Conservation (phyloP, 306 rosid genomes). For the Pyrus betulifolia region DNA sequence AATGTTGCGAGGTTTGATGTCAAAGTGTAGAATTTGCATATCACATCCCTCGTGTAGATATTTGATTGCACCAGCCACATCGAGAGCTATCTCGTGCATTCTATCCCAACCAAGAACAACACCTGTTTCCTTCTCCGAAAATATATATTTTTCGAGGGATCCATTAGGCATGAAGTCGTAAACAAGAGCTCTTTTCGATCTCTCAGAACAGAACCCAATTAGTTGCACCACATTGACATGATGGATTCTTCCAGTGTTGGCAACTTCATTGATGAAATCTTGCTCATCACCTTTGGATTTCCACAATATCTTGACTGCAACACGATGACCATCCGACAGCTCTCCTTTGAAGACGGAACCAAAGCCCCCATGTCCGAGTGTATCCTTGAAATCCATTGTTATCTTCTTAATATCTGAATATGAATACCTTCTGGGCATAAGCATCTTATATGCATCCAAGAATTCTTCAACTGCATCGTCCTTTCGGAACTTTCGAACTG, state of each 20-base stretch:
- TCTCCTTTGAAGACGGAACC: constrained; percentile 6
- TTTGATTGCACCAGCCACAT: neutral
- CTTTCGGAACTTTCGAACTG: neutral
- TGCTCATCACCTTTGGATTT: neutral
- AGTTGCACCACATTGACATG: constrained; percentile 13
- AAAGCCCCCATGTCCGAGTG: neutral
- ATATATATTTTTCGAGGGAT: constrained; percentile 1
- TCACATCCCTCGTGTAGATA: constrained; percentile 12
- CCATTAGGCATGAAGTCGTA: constrained; percentile 13
- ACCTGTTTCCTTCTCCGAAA: neutral
- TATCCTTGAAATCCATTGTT: neutral
- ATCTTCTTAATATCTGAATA: constrained; percentile 6
- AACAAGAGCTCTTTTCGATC: constrained; percentile 10
- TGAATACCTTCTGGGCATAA: neutral
- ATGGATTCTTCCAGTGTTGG: constrained; percentile 4
- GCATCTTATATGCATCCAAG: neutral
- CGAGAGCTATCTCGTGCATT: constrained; percentile 4
- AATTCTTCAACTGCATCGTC: neutral
- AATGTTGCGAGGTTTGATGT: constrained; percentile 13
- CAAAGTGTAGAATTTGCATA: constrained; percentile 8
- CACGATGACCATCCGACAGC: neutral
- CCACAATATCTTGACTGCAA: constrained; percentile 1
- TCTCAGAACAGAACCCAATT: constrained; percentile 3
- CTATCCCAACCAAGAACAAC: neutral
- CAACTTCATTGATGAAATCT: constrained; percentile 5